Evolutionary conservation across 441 rosid genomes (phyloP), one percentile per base, ranked within the genome.

Genomic region (Populus trichocarpa): DNA sequence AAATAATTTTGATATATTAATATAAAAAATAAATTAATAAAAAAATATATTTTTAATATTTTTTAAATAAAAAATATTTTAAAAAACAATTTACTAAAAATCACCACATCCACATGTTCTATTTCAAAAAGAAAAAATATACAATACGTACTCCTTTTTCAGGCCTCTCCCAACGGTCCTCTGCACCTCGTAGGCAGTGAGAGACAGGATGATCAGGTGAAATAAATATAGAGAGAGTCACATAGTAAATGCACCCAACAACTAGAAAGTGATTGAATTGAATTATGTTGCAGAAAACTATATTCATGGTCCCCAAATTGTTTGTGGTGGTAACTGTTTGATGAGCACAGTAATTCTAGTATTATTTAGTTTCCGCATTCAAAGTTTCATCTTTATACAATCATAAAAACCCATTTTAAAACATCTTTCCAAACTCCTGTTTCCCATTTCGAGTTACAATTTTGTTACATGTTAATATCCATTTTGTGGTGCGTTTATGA

Each of bases 241-340:
- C n/a, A n/a, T 83, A 90, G 83, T 92, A 84, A 94, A 90, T 90
- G 92, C 90, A 78, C 78, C 77, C 86, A 92, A 84, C 93, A 72
- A 91, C 94, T 79, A 81, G 23, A 79, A 82, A 83, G 85, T 72
- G 74, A 85, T 71, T 75, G 30, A 71, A 87, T 88, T 91, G 67
- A 94, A 89, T 91, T 77, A 80, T 69, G 75, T 73, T 83, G 80
- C 88, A 77, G 80, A 85, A 40, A 74, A 65, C 74, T 61, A 6
- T 36, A 63, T 40, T 13, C 50, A 79, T 74, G 61, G 91, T 87
- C 85, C 90, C 90, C 94, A 88, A 81, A 82, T 78, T 81, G 72
- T 57, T 40, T 46, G 57, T 46, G 57, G 77, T 30, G 86, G 79
- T 71, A 71, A 79, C 70, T 81, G 57, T 5, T 46, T 46, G 57